A percentile compares a stretch with the other conserved stretches of the same genome.
These are phyloP conservation scores for Stagonosporopsis tanaceti DNA, from an alignment of 2,329 filamentous ascomycete species.

Conservation along the genomic window DNA sequence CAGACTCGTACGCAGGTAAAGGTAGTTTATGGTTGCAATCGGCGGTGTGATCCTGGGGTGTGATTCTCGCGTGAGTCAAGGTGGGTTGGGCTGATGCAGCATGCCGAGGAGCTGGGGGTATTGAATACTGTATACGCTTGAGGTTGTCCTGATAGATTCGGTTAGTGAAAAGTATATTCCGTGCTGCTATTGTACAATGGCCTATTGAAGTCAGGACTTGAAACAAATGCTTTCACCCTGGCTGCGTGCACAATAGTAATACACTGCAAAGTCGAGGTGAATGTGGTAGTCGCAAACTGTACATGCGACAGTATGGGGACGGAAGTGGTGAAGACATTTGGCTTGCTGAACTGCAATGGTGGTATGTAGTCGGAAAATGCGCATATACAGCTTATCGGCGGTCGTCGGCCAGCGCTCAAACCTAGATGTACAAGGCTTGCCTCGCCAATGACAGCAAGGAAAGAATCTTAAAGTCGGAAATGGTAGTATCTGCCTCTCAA, in stretches of 20 bases:
- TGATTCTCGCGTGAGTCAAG: neutral
- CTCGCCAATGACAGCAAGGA: neutral
- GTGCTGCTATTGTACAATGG: constrained; percentile 2
- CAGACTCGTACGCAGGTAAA: neutral
- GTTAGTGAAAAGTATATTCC: neutral
- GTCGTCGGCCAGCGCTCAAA: constrained; percentile 13
- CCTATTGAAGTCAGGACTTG: neutral
- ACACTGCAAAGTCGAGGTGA: neutral
- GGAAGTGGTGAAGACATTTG: neutral
- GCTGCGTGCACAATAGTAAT: neutral
- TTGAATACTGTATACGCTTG: neutral
- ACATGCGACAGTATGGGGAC: neutral
- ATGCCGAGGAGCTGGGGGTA: neutral
- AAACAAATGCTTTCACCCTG: constrained; percentile 4
- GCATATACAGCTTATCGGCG: constrained; percentile 5
- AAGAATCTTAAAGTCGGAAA: neutral
- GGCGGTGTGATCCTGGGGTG: neutral
- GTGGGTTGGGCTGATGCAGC: neutral
- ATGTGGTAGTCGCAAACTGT: neutral
- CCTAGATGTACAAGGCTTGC: constrained; percentile 2
- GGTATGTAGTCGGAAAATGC: constrained; percentile 13
- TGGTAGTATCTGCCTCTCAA: constrained; percentile 13
- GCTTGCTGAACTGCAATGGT: constrained; percentile 14
- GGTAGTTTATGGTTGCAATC: neutral
- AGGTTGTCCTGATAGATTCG: neutral